Evolutionary conservation across 306 rosid genomes (phyloP).

Genomic region (Spatholobus suberectus): DNA sequence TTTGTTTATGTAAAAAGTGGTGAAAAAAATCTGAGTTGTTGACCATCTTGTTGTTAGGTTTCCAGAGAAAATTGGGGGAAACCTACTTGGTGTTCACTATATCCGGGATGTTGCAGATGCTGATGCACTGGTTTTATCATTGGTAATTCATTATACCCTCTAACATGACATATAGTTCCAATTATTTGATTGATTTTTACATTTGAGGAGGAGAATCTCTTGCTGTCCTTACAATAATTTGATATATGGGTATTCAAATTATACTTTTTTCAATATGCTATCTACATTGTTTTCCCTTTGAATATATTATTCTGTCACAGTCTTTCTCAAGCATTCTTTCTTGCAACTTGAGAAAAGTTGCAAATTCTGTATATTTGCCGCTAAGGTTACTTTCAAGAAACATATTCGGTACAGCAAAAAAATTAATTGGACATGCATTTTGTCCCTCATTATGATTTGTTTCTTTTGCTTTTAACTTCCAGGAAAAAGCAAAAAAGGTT

Average conservation of each 20-base stretch:
- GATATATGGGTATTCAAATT: constrained; percentile 13
- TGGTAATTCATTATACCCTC: constrained; percentile 57
- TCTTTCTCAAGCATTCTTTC: constrained; percentile 25
- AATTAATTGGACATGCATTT: not conserved
- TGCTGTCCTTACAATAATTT: constrained; percentile 4
- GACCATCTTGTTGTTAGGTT: constrained; percentile 58
- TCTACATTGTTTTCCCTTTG: not conserved
- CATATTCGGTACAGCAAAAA: not conserved
- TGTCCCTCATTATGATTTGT: constrained; percentile 30
- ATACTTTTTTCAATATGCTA: not conserved
- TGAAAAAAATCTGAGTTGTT: constrained; percentile 35
- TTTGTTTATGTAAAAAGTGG: constrained; percentile 15
- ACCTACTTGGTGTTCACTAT: constrained; percentile 88
- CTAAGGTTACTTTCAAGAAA: constrained; percentile 23
- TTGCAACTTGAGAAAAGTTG: constrained; percentile 27
- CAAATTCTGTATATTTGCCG: constrained; percentile 20
- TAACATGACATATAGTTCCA: not conserved
- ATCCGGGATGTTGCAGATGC: constrained; percentile 97
- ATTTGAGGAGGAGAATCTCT: not conserved
- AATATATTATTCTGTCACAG: constrained; percentile 8
- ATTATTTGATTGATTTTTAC: constrained; percentile 27
- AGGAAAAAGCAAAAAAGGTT: constrained; percentile 81
- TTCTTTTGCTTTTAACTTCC: constrained; percentile 20
- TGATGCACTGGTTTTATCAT: constrained; percentile 68
- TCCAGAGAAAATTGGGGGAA: constrained; percentile 92